These are phyloP conservation scores for Cercophora samala DNA, from an alignment of 495 filamentous ascomycete species.

Conservation along the genomic window DNA sequence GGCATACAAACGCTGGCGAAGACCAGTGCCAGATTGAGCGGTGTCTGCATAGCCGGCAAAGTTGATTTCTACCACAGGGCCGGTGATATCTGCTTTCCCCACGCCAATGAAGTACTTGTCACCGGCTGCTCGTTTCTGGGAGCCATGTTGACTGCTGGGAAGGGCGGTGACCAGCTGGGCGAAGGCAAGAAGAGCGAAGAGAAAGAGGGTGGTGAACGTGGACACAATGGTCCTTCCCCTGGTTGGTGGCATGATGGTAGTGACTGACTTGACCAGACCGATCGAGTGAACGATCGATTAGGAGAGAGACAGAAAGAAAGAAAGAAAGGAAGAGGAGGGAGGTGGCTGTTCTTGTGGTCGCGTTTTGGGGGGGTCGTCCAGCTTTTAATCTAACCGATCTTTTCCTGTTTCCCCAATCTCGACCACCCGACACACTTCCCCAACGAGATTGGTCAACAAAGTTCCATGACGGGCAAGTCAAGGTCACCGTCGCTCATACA, in stretches of 20 bases:
- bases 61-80: constrained; percentile 58
- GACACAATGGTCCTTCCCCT: background rate
- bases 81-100: constrained; percentile 93
- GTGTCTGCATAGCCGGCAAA: constrained; percentile 72
- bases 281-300: background rate
- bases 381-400: background rate
- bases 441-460: background rate
- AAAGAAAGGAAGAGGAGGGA: background rate
- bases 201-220: constrained; percentile 2
- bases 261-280: background rate
- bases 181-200: constrained; percentile 19
- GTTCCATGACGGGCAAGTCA: background rate
- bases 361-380: background rate
- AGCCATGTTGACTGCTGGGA: background rate
- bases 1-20: constrained; percentile 82
- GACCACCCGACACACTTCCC: background rate
- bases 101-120: constrained; percentile 75
- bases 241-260: background rate
- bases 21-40: constrained; percentile 72
- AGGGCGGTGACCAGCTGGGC: constrained; percentile 12
- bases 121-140: constrained; percentile 33
- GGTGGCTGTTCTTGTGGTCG: background rate
- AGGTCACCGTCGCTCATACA: background rate
- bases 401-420: background rate
- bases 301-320: background rate